phyloP scores from a whole-genome alignment of 495 filamentous ascomycete species.

The Xanthoparmelia taractica region DNA sequence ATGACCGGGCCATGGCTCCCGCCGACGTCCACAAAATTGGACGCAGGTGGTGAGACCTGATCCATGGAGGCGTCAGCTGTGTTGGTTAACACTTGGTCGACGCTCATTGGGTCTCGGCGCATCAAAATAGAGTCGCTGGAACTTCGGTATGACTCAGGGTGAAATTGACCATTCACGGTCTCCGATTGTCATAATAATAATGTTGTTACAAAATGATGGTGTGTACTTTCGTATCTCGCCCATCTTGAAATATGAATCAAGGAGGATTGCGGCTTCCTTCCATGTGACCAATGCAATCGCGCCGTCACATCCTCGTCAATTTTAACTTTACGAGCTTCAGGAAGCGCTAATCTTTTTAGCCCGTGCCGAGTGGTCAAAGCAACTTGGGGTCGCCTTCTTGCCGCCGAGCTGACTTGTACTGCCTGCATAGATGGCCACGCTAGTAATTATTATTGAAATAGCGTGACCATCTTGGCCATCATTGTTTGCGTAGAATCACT shows the following conservation, averaged over 20 bases:
- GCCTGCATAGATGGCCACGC: conserved; percentile 3
- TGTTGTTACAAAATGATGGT: neutral
- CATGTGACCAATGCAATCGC: conserved; percentile 5
- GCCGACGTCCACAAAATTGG: neutral
- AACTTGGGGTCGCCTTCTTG: neutral
- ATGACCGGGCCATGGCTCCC: conserved; percentile 1
- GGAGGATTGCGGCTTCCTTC: neutral
- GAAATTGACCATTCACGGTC: neutral
- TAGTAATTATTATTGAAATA: neutral
- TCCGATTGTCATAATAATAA: neutral
- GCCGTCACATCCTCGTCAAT: conserved; percentile 4
- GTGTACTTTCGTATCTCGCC: neutral
- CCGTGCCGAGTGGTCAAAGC: conserved; percentile 8
- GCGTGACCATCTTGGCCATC: conserved; percentile 6
- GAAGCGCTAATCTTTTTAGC: conserved; percentile 1
- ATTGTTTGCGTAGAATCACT: neutral
- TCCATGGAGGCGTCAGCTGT: conserved; percentile 4
- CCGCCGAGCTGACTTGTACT: conserved; percentile 9
- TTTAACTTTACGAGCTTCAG: conserved; percentile 3
- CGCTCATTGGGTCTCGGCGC: conserved; percentile 1
- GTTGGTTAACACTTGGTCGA: neutral
- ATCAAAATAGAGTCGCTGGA: neutral
- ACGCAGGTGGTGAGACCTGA: conserved; percentile 5
- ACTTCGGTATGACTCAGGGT: neutral
- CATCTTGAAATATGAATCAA: too few species aligned